Conservation (phyloP, 768 basidiomycete genomes). For the Auricularia cornea region DNA sequence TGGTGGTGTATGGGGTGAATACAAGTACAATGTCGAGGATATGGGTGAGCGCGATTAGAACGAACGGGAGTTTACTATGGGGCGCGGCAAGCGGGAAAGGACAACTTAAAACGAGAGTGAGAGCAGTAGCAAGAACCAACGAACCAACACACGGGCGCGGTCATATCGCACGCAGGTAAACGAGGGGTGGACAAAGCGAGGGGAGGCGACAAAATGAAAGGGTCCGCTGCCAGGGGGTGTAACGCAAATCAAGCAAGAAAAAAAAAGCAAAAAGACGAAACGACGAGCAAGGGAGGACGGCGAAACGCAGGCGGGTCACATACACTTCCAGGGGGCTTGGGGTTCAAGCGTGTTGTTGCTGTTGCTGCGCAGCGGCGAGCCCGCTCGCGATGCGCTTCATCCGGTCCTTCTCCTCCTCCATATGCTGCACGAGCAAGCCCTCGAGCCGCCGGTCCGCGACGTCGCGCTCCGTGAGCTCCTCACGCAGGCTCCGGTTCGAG, state of each 20-base stretch:
- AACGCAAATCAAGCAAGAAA: background rate
- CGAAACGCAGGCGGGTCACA: no score
- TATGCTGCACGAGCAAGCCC: slow-evolving; percentile 73
- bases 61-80: no score
- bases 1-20: no score
- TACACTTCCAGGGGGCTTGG: no score
- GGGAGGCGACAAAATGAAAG: no score
- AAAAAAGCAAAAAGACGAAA: background rate
- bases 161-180: no score
- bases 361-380: background rate
- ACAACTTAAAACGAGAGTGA: background rate
- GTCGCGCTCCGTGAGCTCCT: slow-evolving; percentile 25
- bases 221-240: no score
- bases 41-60: no score
- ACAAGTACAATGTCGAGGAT: no score
- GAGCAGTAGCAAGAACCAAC: background rate
- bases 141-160: background rate
- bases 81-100: no score
- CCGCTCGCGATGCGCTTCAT: slow-evolving; percentile 60
- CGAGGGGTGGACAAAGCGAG: no score
- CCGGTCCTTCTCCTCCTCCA: slow-evolving; percentile 74
- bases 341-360: background rate
- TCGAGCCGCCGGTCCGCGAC: slow-evolving; percentile 55
- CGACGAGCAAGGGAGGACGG: no score
- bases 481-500: slow-evolving; percentile 2